phyloP scores from a whole-genome alignment of 495 filamentous ascomycete species.

The Aspergillus bertholletiae region DNA sequence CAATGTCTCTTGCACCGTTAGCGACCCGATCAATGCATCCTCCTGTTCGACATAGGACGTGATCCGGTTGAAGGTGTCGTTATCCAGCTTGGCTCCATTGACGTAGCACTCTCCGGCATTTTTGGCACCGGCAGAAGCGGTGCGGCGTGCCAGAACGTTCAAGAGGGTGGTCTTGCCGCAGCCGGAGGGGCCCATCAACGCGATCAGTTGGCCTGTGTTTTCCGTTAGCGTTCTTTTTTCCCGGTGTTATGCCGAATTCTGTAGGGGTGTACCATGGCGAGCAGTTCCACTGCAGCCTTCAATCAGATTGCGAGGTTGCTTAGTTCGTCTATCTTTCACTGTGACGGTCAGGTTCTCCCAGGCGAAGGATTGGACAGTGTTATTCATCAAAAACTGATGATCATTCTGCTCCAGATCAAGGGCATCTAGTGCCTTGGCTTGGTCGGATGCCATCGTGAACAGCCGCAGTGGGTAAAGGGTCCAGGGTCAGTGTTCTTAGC shows the following conservation, averaged over 20 bases:
- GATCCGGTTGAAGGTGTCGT: conserved; percentile 38
- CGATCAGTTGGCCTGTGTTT: conserved; percentile 62
- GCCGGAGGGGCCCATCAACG: conserved; percentile 74
- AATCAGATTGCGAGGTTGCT: conserved; percentile 45
- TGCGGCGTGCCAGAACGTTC: conserved; percentile 65
- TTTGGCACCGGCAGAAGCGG: conserved; percentile 42
- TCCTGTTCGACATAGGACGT: conserved; percentile 81
- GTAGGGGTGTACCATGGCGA: conserved; percentile 4
- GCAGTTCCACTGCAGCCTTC: conserved; percentile 29
- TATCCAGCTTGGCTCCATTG: conserved; percentile 48
- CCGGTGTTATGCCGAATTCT: background rate
- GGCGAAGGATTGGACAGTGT: conserved; percentile 46
- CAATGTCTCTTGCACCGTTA: conserved; percentile 75
- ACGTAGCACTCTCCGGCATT: conserved; percentile 49
- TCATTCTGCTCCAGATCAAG: conserved; percentile 29
- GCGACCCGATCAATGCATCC: conserved; percentile 72
- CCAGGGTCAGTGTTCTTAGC: too few relatives aligned
- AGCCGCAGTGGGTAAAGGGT: too few relatives aligned
- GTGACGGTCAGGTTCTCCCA: conserved; percentile 63
- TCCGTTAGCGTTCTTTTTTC: background rate
- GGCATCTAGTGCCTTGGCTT: too few relatives aligned
- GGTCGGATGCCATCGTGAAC: too few relatives aligned
- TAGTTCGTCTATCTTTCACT: conserved; percentile 65
- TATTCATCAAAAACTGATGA: conserved; percentile 33
- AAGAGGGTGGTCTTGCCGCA: conserved; percentile 77